Percentiles rank a stretch among this genome's conserved stretches.
Conservation (phyloP, 805 yeast genomes). For the Candida broadrunensis region DNA sequence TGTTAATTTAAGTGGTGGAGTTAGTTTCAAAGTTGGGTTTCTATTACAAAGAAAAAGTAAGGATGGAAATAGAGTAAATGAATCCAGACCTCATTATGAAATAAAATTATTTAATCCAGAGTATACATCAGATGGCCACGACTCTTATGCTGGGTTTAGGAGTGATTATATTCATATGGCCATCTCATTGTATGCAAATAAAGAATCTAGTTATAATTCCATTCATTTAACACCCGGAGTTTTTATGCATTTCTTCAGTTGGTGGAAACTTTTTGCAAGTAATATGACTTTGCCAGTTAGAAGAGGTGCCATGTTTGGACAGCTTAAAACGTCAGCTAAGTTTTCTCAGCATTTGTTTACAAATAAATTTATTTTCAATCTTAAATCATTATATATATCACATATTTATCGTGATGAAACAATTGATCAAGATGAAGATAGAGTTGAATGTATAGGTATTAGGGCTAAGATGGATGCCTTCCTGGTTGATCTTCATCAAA, state of each 20-base stretch:
- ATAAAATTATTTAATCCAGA: slow-evolving; percentile 56
- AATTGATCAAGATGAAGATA: slow-evolving; percentile 36
- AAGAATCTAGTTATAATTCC: slow-evolving; percentile 53
- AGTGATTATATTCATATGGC: slow-evolving; percentile 40
- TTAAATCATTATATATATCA: slow-evolving; percentile 70
- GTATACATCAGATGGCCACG: slow-evolving; percentile 37
- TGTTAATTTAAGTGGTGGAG: slow-evolving; percentile 59
- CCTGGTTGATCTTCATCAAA: slow-evolving; percentile 39
- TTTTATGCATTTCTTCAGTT: slow-evolving; percentile 63
- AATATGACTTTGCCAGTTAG: slow-evolving; percentile 77
- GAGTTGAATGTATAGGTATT: slow-evolving; percentile 63
- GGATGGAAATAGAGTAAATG: slow-evolving; percentile 32
- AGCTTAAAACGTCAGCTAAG: slow-evolving; percentile 52
- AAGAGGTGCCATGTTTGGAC: slow-evolving; percentile 68
- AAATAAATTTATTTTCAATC: slow-evolving; percentile 72
- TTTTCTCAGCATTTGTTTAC: slow-evolving; percentile 74
- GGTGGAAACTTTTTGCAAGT: slow-evolving; percentile 89
- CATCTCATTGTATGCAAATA: slow-evolving; percentile 34
- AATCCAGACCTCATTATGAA: slow-evolving; percentile 59
- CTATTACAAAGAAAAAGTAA: slow-evolving; percentile 46
- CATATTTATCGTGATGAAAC: slow-evolving; percentile 58
- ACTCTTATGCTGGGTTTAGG: slow-evolving; percentile 40
- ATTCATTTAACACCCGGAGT: slow-evolving; percentile 74
- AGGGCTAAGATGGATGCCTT: slow-evolving; percentile 42
- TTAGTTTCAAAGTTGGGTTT: slow-evolving; percentile 56